Percentiles rank a stretch among this genome's conserved stretches.
phyloP scores from a whole-genome alignment of 768 basidiomycete species.

The Crepidotus variabilis region DNA sequence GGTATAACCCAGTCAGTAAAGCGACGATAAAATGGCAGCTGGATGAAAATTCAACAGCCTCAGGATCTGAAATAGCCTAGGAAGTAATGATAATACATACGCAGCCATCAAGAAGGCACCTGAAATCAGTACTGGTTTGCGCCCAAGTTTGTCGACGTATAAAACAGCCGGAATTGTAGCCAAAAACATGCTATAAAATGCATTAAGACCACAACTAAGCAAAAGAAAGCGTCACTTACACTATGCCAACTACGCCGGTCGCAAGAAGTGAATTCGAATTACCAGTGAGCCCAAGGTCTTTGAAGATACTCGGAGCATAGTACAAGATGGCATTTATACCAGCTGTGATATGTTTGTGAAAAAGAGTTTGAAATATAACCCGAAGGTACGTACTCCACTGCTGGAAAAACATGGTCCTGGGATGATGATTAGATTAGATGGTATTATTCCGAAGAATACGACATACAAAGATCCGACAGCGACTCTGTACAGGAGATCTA shows the following conservation, averaged over 20 bases:
- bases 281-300: conserved; percentile 53
- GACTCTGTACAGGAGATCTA: conserved; percentile 60
- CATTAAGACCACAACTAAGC: not conserved
- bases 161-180: conserved; percentile 80
- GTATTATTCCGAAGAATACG: not conserved
- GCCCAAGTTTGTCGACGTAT: conserved; percentile 75
- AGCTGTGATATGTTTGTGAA: conserved; percentile 18
- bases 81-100: conserved; percentile 30
- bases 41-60: conserved; percentile 1
- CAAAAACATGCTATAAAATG: conserved; percentile 55
- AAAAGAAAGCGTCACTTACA: conserved; percentile 35
- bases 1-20: conserved; percentile 56
- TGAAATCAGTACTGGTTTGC: conserved; percentile 70
- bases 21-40: conserved; percentile 73
- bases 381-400: conserved; percentile 56
- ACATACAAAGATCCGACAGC: conserved; percentile 54
- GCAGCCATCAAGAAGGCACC: conserved; percentile 71
- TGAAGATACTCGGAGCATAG: conserved; percentile 73
- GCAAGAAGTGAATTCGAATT: conserved; percentile 51
- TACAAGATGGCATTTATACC: conserved; percentile 76
- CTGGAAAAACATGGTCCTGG: conserved; percentile 73
- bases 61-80: conserved; percentile 4
- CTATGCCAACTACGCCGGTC: conserved; percentile 75
- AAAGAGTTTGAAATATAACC: not conserved
- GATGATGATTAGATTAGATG: conserved; percentile 2